Evolutionary conservation across 371 early-diverging fungal genomes (phyloP).

Genomic region (Mortierella sp.): DNA sequence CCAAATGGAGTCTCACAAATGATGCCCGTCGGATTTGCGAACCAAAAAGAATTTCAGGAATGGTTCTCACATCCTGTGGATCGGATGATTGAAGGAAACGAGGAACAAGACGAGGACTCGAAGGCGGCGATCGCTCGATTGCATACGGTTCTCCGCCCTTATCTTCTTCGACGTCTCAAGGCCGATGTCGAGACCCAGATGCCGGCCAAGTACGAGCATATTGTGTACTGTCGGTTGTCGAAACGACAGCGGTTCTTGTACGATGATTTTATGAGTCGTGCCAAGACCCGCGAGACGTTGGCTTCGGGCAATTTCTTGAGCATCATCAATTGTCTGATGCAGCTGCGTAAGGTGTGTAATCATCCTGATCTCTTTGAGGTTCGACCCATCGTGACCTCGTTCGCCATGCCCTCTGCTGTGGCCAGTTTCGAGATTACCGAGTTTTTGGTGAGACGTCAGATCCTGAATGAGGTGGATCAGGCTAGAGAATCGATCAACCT

Average conservation of each 20-base stretch:
- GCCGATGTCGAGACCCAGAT: slow-evolving; percentile 88
- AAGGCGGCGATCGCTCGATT: slow-evolving; percentile 71
- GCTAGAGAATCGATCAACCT: slow-evolving; percentile 45
- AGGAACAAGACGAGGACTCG: slow-evolving; percentile 68
- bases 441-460: slow-evolving; percentile 57
- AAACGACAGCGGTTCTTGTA: slow-evolving; percentile 87
- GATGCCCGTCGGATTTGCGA: slow-evolving; percentile 83
- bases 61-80: slow-evolving; percentile 92
- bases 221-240: slow-evolving; percentile 81
- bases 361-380: slow-evolving; percentile 96
- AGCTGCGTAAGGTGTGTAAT: slow-evolving; percentile 96
- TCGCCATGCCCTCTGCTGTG: slow-evolving; percentile 71
- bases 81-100: slow-evolving; percentile 73
- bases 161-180: slow-evolving; percentile 88
- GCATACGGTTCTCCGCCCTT: slow-evolving; percentile 87
- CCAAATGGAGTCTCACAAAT: slow-evolving; percentile 71
- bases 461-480: slow-evolving; percentile 47
- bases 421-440: slow-evolving; percentile 58
- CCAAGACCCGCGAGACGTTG: slow-evolving; percentile 81
- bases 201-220: slow-evolving; percentile 85
- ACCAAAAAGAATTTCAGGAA: slow-evolving; percentile 86
- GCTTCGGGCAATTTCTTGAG: slow-evolving; percentile 80
- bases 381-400: slow-evolving; percentile 84
- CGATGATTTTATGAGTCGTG: slow-evolving; percentile 89
- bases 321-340: slow-evolving; percentile 95